Percentiles rank a stretch among this genome's conserved stretches.
Evolutionary conservation across 129 eudicot genomes (phyloP).

Genomic region (Chrysanthemum lavandulifolium): DNA sequence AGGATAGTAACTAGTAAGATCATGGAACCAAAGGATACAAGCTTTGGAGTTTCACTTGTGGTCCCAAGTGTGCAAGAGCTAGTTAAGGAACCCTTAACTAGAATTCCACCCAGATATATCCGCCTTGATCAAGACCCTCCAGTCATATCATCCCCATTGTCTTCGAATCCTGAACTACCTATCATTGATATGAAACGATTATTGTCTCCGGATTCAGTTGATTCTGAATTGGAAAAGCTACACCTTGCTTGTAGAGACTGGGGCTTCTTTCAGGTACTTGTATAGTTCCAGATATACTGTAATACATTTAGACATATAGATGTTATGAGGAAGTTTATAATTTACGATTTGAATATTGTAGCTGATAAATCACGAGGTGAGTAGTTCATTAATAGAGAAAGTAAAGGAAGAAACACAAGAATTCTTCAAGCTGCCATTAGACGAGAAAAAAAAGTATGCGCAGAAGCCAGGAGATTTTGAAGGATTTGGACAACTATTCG

Average conservation of each 20-base stretch:
- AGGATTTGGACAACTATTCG: slow-evolving; percentile 14
- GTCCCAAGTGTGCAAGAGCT: slow-evolving; percentile 19
- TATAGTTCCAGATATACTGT: not conserved
- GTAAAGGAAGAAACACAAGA: slow-evolving; percentile 5
- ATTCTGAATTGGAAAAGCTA: not conserved
- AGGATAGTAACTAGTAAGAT: not conserved
- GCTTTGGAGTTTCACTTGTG: not conserved
- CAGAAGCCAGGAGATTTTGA: slow-evolving; percentile 15
- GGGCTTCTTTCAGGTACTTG: not conserved
- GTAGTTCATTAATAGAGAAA: too few relatives aligned
- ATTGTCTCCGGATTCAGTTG: not conserved
- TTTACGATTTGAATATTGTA: not conserved
- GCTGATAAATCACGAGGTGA: too few relatives aligned
- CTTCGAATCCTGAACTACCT: not conserved
- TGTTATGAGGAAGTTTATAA: not conserved
- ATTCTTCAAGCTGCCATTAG: slow-evolving; percentile 10
- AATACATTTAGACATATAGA: not conserved
- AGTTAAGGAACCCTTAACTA: slow-evolving; percentile 3
- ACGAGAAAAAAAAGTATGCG: slow-evolving; percentile 5
- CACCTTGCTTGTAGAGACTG: too few relatives aligned
- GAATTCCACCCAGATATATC: slow-evolving; percentile 9
- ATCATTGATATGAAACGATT: slow-evolving; percentile 15
- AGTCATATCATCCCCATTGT: not conserved
- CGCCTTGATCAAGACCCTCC: slow-evolving; percentile 16
- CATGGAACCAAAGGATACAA: slow-evolving; percentile 11